phyloP scores from a whole-genome alignment of 352 stramenopile genomes.

The Pythium aristosporum region DNA sequence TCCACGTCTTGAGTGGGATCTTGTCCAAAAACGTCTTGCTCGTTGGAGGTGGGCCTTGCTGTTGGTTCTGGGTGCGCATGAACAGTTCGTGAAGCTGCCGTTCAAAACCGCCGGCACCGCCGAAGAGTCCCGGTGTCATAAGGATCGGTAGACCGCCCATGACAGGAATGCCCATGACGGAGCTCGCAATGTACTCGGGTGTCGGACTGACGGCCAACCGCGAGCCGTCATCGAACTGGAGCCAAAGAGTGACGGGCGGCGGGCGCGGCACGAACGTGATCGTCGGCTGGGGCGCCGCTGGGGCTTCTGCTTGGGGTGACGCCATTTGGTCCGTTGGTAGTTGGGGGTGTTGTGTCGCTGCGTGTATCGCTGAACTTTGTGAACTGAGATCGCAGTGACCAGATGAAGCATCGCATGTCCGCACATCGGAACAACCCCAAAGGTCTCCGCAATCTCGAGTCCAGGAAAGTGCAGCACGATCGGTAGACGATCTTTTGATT shows the following conservation, averaged over 20 bases:
- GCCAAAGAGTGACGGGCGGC: conserved; percentile 49
- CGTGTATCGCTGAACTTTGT: conserved; percentile 25
- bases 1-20: conserved; percentile 64
- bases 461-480: conserved; percentile 8
- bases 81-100: conserved; percentile 66
- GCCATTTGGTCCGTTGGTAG: conserved; percentile 7
- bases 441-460: conserved; percentile 20
- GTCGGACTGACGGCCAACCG: conserved; percentile 51
- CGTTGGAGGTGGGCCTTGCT: conserved; percentile 63
- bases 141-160: conserved; percentile 31
- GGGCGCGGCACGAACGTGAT: conserved; percentile 58
- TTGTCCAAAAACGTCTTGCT: conserved; percentile 70
- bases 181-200: conserved; percentile 38
- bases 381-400: conserved; percentile 25
- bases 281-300: conserved; percentile 17
- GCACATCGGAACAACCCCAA: background rate
- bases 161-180: conserved; percentile 30
- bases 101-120: conserved; percentile 15
- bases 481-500: conserved; percentile 2
- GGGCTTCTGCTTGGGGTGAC: conserved; percentile 19
- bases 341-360: conserved; percentile 6
- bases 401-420: conserved; percentile 1
- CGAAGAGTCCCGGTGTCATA: conserved; percentile 13
- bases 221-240: conserved; percentile 60
- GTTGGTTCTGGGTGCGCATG: conserved; percentile 53